phyloP scores from a whole-genome alignment of 2,329 filamentous ascomycete species.

The Cordyceps javanica region DNA sequence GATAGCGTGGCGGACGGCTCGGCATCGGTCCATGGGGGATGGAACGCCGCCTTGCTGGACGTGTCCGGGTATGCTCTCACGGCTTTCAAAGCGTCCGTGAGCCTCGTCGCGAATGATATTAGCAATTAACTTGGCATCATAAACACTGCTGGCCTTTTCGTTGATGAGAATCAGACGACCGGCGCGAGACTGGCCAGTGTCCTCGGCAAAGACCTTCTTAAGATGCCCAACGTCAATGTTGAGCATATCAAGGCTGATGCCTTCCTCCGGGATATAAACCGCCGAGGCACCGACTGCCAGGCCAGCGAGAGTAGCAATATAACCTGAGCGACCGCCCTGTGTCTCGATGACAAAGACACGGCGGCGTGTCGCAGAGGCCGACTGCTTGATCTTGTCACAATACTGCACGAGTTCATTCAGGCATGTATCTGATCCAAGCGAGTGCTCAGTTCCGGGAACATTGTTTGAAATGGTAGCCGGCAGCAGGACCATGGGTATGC shows the following conservation, averaged over 20 bases:
- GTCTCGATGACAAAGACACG: constrained; percentile 98
- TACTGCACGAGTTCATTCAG: constrained; percentile 92
- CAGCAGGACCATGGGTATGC: constrained; percentile 85
- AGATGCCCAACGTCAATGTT: constrained; percentile 84
- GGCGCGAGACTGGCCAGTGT: constrained; percentile 81
- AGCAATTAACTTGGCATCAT: constrained; percentile 87
- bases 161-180: constrained; percentile 96
- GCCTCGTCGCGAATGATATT: constrained; percentile 94
- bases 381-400: constrained; percentile 97
- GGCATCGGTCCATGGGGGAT: constrained; percentile 91
- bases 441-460: constrained; percentile 95
- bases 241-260: constrained; percentile 89
- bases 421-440: constrained; percentile 91
- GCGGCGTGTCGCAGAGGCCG: constrained; percentile 84
- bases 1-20: constrained; percentile 85
- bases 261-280: constrained; percentile 96
- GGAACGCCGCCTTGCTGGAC: constrained; percentile 92
- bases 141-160: constrained; percentile 85
- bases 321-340: constrained; percentile 89
- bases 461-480: constrained; percentile 99
- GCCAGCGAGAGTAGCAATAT: constrained; percentile 84
- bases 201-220: constrained; percentile 75
- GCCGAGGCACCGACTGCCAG: constrained; percentile 87
- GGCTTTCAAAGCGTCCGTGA: constrained; percentile 83
- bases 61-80: constrained; percentile 86